Evolutionary conservation across 2,329 filamentous ascomycete genomes (phyloP).

Genomic region (Sphaerostilbella broomeana): DNA sequence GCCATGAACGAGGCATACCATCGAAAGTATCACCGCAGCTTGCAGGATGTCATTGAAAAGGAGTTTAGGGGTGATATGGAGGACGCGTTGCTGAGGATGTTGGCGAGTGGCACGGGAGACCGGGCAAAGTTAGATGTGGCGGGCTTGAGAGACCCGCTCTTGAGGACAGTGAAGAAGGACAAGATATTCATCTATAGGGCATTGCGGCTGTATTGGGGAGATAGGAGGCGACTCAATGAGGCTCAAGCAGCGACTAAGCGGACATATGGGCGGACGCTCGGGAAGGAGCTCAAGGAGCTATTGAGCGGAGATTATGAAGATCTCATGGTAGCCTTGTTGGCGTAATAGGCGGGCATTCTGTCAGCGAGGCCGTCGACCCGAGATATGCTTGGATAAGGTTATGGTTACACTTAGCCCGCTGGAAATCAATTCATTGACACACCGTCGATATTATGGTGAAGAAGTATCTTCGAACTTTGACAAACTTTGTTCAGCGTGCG

Average conservation of each 20-base stretch:
- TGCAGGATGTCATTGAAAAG: constrained; percentile 2
- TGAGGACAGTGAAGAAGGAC: constrained; percentile 19
- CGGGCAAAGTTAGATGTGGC: constrained; percentile 21
- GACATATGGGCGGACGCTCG: constrained; percentile 12
- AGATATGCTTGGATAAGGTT: too few relatives aligned
- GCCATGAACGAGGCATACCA: constrained; percentile 25
- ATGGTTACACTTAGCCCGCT: too few relatives aligned
- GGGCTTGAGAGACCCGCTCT: constrained; percentile 21
- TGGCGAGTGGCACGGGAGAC: constrained; percentile 20
- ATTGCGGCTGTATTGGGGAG: constrained; percentile 18
- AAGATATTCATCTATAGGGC: constrained; percentile 2
- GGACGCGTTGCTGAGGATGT: constrained; percentile 26
- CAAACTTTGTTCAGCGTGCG: too few relatives aligned
- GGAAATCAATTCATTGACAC: too few relatives aligned
- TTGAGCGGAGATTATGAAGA: constrained; percentile 21
- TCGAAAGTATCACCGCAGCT: constrained; percentile 27
- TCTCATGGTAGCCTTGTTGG: constrained; percentile 20
- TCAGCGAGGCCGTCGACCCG: too few relatives aligned
- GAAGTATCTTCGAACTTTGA: too few relatives aligned
- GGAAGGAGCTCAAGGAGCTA: constrained; percentile 15
- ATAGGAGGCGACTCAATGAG: constrained; percentile 21
- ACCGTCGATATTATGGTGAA: too few relatives aligned
- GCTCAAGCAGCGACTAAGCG: constrained; percentile 20
- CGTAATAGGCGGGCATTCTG: too few relatives aligned
- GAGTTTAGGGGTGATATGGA: constrained; percentile 25